These are phyloP conservation scores for Metschnikowia henanensis DNA, from an alignment of 805 yeast genomes.

Conservation along the genomic window DNA sequence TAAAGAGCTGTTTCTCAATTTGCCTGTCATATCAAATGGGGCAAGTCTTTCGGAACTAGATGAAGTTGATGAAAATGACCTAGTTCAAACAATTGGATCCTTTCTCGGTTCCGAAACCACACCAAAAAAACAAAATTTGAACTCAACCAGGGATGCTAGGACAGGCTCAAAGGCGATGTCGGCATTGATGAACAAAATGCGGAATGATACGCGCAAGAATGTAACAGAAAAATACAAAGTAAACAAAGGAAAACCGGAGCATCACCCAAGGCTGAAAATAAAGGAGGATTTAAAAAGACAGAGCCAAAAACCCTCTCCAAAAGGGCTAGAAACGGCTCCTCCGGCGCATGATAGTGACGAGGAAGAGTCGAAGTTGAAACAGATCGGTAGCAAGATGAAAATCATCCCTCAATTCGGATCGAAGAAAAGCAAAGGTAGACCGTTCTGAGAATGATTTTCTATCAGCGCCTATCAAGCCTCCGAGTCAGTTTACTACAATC, in stretches of 20 bases:
- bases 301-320: not conserved
- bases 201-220: slow-evolving; percentile 25
- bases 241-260: not conserved
- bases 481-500: too few species aligned
- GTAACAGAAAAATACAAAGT: slow-evolving; percentile 3
- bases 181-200: slow-evolving; percentile 38
- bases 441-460: too few species aligned
- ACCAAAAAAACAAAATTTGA: slow-evolving; percentile 3
- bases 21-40: slow-evolving; percentile 38
- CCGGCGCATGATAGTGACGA: slow-evolving; percentile 18
- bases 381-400: slow-evolving; percentile 13
- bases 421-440: slow-evolving; percentile 18
- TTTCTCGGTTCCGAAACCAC: slow-evolving; percentile 21
- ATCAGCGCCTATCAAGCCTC: too few species aligned
- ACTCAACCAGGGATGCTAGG: slow-evolving; percentile 10
- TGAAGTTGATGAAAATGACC: slow-evolving; percentile 1
- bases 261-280: slow-evolving; percentile 10
- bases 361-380: slow-evolving; percentile 18
- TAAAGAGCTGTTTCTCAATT: slow-evolving; percentile 24
- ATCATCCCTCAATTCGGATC: slow-evolving; percentile 9
- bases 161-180: slow-evolving; percentile 34
- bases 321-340: too few species aligned
- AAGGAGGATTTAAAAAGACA: slow-evolving; percentile 9
- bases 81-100: slow-evolving; percentile 25
- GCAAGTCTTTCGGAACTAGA: slow-evolving; percentile 26